Base-by-base conservation (phyloP, 2,329 filamentous ascomycete genomes). In the Fonsecaea pedrosoi region DNA sequence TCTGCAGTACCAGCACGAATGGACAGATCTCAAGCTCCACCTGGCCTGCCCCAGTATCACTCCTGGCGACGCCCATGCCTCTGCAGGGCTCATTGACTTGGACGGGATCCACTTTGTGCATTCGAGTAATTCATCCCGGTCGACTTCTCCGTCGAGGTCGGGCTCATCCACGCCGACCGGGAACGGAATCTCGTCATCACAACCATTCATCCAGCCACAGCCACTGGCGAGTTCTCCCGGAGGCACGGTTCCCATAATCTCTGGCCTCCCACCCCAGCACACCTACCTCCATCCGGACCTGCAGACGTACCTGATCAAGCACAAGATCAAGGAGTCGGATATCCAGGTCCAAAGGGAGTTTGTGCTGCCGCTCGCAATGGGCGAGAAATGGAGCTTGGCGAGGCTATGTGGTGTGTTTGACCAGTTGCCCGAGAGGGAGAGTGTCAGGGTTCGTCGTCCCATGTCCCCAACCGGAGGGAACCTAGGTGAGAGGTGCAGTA, bases 241-340 rank as follows among this genome's bases (percentile, higher is more conserved):
- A 3, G 74, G 82, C n/a, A 78, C 72, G 1, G 71, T 81, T 7
- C 84, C 82, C 1, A 73, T 89, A 61, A 79, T 90, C 58, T 88
- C 87, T 8, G 87, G 87, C n/a, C 78, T 87, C 15, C 87, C 87
- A 3, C 86, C 87, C 12, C 80, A 84, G 61, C 80, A 85, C 55
- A 79, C 88, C 67, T 90, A 90, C 75, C 81, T 86, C 10, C 87
- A 90, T 72, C 87, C 87, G 10, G 87, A 89, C 74, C 86, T 89
- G 78, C 87, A 89, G 74, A 82, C 87, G 30, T 85, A 84, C 71
- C 79, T 88, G 71, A 78, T 89, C 32, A 83, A 86, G 73, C 76
- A 80, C 60, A 80, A 79, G 18, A 79, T 84, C 53, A 76, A 75
- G 57, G 80, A 81, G 60, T 77, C 80, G 70, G 85, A 83, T 45